phyloP scores from a whole-genome alignment of 805 yeast genomes.

The Saccharomycopsis lassenensis region DNA sequence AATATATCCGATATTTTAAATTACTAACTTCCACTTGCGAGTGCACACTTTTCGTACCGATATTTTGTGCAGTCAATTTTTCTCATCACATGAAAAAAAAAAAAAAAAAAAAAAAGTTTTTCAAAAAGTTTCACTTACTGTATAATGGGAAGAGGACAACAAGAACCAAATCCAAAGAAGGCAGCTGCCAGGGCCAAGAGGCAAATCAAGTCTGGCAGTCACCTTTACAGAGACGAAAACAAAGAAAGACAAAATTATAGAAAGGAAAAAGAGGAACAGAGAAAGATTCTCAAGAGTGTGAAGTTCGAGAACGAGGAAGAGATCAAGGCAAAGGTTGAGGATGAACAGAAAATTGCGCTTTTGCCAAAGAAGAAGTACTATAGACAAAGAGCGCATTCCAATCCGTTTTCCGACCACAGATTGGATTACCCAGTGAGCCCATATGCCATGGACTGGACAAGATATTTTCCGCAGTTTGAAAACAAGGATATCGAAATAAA shows the following conservation, averaged over 20 bases:
- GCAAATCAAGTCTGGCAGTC: slow-evolving; percentile 13
- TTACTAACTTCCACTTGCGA: no score
- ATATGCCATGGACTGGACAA: slow-evolving; percentile 76
- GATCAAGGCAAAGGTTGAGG: slow-evolving; percentile 19
- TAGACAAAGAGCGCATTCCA: slow-evolving; percentile 95
- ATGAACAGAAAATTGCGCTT: slow-evolving; percentile 27
- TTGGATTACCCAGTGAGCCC: slow-evolving; percentile 82
- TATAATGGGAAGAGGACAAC: slow-evolving; percentile 18
- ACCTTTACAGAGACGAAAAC: slow-evolving; percentile 12
- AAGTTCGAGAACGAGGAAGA: slow-evolving; percentile 28
- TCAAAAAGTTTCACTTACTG: no score
- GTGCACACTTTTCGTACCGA: no score
- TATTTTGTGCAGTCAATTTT: no score
- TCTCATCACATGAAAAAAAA: no score
- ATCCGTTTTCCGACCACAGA: slow-evolving; percentile 92
- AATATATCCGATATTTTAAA: no score
- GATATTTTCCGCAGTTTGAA: slow-evolving; percentile 53
- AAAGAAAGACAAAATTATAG: slow-evolving; percentile 37
- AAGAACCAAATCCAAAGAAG: slow-evolving; percentile 16
- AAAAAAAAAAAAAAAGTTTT: no score
- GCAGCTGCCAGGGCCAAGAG: slow-evolving; percentile 1
- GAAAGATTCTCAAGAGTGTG: slow-evolving; percentile 36
- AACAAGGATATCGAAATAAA: slow-evolving; percentile 25
- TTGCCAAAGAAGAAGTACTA: slow-evolving; percentile 81
- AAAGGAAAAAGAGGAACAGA: slow-evolving; percentile 33